These are phyloP conservation scores for Saturnispora galanensis DNA, from an alignment of 805 yeast species.

Conservation along the genomic window DNA sequence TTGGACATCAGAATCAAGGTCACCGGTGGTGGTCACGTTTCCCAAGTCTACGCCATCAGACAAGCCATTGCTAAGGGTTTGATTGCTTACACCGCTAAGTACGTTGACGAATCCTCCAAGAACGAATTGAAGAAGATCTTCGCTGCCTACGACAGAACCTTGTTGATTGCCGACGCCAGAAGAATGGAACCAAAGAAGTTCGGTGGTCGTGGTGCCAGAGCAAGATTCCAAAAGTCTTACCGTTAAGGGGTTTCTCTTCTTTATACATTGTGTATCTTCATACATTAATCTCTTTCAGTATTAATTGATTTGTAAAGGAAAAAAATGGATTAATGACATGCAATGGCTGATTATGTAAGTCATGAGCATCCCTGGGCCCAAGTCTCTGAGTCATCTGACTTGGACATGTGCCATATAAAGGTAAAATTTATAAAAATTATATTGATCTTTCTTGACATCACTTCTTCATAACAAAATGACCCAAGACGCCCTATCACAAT, in stretches of 20 bases:
- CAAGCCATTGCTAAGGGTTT: constrained; percentile 99
- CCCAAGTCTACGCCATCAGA: constrained; percentile 99
- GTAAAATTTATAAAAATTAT: no score
- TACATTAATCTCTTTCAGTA: neutral
- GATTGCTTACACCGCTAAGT: constrained; percentile 99
- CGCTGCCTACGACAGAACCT: constrained; percentile 97
- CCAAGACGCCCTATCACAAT: constrained; percentile 55
- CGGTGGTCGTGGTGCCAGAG: constrained; percentile 99
- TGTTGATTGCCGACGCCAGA: constrained; percentile 98
- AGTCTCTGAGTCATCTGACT: no score
- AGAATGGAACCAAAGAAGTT: constrained; percentile 99
- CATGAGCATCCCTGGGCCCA: no score
- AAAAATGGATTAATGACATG: no score
- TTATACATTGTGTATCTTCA: constrained; percentile 1
- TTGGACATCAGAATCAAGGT: constrained; percentile 98
- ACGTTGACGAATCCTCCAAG: constrained; percentile 98
- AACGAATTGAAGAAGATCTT: constrained; percentile 98
- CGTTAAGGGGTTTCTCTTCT: constrained; percentile 50
- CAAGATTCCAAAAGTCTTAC: constrained; percentile 99
- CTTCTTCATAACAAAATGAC: constrained; percentile 8
- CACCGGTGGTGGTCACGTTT: constrained; percentile 99
- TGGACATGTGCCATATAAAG: no score
- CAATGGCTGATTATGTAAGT: no score
- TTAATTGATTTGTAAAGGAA: neutral
- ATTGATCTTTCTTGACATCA: no score